Base-by-base conservation (phyloP, 2,329 filamentous ascomycete species). In the Exophiala sp. region DNA sequence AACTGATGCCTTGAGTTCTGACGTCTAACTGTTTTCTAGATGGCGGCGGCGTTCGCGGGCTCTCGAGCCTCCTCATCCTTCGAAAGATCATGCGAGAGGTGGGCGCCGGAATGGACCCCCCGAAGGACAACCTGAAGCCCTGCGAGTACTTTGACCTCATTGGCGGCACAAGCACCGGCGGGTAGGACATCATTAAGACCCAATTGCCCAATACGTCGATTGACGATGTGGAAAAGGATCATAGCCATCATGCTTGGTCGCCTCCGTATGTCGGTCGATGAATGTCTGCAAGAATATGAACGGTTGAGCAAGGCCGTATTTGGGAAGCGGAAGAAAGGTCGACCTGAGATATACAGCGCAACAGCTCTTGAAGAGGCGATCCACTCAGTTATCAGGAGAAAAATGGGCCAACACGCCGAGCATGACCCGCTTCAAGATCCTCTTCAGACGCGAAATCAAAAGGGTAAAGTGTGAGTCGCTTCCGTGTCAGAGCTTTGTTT, bases 231-330 rank as follows among this genome's bases (percentile, higher is more conserved):
- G n/a, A n/a, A 8, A 27, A 55, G 52, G 1, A 53, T 71, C 2
- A 67, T 70, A 21, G 65, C 65, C 0, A 65, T 70, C 16, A 69
- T 70, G 65, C 54, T 71, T 0, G 66, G 65, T 1, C 59, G 67
- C 1, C 55, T 71, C 0, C 56, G 63, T 6, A 68, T 70, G 63
- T 58, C 49, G 9, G 56, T 67, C 1, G 59, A 67, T 2, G 62
- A 67, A 37, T 66, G 64, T 19, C 63, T 70, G 10, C 8, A 55
- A 1, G 60, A 60, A 9, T 70, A 70, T 27, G 50, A 46, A 6
- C 40, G 50, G 2, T 50, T 66, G 18, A 63, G 60, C 41, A 46
- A 60, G 16, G 48, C 54, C 0, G 56, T 66, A 2, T 66, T 67
- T 13, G 51, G n/a, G n/a, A 13, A 34, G 30, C 30, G 30, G 30